phyloP scores from a whole-genome alignment of 768 basidiomycete species.

The Naganishia randhawae region DNA sequence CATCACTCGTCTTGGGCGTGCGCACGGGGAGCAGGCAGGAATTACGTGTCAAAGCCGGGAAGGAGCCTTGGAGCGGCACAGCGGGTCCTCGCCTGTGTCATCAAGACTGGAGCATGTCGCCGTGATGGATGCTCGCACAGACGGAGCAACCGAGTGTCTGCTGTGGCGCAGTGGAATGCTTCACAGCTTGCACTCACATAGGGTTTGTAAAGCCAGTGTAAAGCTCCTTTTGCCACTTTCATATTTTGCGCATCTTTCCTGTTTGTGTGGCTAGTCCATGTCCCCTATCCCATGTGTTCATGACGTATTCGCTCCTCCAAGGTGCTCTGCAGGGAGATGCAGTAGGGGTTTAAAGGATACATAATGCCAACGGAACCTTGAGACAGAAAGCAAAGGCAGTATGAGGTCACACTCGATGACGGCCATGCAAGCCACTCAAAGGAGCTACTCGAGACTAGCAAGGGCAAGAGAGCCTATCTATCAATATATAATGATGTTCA shows the following conservation, averaged over 20 bases:
- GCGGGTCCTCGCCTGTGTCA: too few species aligned
- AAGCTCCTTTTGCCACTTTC: background rate
- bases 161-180: too few species aligned
- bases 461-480: too few species aligned
- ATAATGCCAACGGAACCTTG: background rate
- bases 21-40: background rate
- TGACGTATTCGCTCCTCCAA: background rate
- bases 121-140: too few species aligned
- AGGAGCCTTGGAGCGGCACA: too few species aligned
- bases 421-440: too few species aligned
- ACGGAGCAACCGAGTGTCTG: too few species aligned
- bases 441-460: background rate
- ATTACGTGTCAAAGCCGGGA: too few species aligned
- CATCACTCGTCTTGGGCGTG: background rate
- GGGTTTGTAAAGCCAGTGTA: background rate
- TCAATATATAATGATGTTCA: background rate
- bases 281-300: too few species aligned
- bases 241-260: background rate
- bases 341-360: background rate
- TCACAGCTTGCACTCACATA: background rate
- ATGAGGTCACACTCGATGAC: background rate
- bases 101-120: too few species aligned
- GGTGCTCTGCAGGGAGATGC: background rate
- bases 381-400: background rate
- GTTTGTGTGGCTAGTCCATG: background rate